phyloP scores from a whole-genome alignment of 2,329 filamentous ascomycete species.

The Hypoxylon sp. region DNA sequence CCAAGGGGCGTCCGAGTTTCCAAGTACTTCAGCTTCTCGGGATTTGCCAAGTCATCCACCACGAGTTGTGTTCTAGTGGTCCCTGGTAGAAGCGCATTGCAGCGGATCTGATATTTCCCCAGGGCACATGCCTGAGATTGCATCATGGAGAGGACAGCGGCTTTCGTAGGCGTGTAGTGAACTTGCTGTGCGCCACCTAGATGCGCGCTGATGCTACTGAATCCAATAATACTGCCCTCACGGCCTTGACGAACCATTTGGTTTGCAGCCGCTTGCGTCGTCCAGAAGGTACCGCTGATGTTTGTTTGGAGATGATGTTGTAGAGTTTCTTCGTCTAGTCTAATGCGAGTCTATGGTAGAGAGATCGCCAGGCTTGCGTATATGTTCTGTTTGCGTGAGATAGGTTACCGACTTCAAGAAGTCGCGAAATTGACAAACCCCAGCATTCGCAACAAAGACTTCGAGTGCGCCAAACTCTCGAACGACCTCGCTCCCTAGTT shows the following conservation, averaged over 20 bases:
- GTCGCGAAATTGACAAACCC: slow-evolving; percentile 4
- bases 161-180: slow-evolving; percentile 80
- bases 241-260: slow-evolving; percentile 68
- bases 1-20: slow-evolving; percentile 75
- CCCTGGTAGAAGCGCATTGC: slow-evolving; percentile 76
- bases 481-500: slow-evolving; percentile 7
- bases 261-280: slow-evolving; percentile 72
- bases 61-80: slow-evolving; percentile 78
- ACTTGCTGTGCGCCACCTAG: slow-evolving; percentile 75
- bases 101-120: slow-evolving; percentile 73
- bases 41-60: slow-evolving; percentile 67
- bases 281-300: slow-evolving; percentile 74
- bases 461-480: slow-evolving; percentile 14
- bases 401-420: no score
- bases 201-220: slow-evolving; percentile 69
- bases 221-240: slow-evolving; percentile 73
- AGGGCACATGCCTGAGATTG: slow-evolving; percentile 75
- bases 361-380: no score
- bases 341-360: no score
- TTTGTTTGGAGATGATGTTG: slow-evolving; percentile 58
- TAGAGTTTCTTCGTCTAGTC: no score
- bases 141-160: slow-evolving; percentile 75
- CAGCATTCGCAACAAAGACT: slow-evolving; percentile 22
- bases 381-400: no score
- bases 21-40: slow-evolving; percentile 73